Evolutionary conservation across 2,329 filamentous ascomycete genomes (phyloP), one percentile per base, ranked within the genome.

Genomic region (Didymella glomerata): DNA sequence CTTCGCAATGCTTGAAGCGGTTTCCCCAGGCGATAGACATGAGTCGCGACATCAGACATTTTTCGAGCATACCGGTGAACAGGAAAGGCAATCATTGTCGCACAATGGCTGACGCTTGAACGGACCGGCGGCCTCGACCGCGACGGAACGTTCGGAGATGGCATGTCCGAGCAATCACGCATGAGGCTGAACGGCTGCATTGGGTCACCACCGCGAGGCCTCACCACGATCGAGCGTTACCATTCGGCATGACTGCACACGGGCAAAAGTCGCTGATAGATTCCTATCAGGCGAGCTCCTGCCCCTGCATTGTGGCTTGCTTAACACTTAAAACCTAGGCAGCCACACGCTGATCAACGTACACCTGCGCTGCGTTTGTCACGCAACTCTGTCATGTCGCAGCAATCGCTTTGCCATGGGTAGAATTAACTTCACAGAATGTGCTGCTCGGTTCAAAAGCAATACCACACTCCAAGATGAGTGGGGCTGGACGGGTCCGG

Each of bases 401-500:
- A 27, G 11, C 11, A 7, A 11, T 13, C 11, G 22, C 3, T 25
- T 45, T 44, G 34, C 16, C 22, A 58, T 58, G 55, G 45, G 32
- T n/a, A 53, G 20, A 24, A 48, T 58, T 16, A 56, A 27, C 18
- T 60, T 60, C 20, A 8, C 22, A 9, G 13, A 56, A 22, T 60
- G 57, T 22, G 57, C 42, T 3, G 6, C 4, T 1, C 18, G 3
- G 0, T 60, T 8, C 40, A 45, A 44, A 8, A 51, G 54, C 18
- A 52, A 62, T 16, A 38, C 34, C 14, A 53, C 52, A 7, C 58
- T 68, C 0, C 68, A 64, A 13, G 25, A 25, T 0, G 22, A 27
- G 36, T 74, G 61, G 48, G 60, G 64, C 20, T 75, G 66, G 63
- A 51, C 60, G 16, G 68, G 68, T 0, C 45, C 70, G 1, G 34